Percentiles rank a stretch among this genome's conserved stretches.
Conservation (phyloP, 306 rosid species). For the Gastrolobium villosum region DNA sequence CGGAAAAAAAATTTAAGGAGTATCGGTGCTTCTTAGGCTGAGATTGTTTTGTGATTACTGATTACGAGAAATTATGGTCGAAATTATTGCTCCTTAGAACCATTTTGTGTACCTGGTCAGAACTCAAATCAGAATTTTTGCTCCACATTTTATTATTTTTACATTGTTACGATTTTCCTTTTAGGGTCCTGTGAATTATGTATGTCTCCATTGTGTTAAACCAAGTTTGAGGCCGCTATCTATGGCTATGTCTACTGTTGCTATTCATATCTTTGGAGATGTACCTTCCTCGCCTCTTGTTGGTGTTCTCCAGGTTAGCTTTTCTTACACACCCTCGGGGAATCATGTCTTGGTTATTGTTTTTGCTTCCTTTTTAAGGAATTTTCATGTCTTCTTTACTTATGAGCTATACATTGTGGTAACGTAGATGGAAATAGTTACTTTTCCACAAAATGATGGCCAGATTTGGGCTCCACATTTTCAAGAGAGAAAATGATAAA, state of each 20-base stretch:
- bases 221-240: constrained; percentile 92
- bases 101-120: not conserved
- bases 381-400: not conserved
- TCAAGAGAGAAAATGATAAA: not conserved
- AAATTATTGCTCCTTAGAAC: constrained; percentile 17
- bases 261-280: constrained; percentile 92
- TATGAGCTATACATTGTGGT: not conserved
- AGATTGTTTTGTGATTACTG: no score
- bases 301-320: constrained; percentile 81
- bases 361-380: not conserved
- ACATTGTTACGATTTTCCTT: constrained; percentile 27
- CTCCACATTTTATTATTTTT: not conserved
- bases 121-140: constrained; percentile 14
- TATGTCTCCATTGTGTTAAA: constrained; percentile 82
- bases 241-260: constrained; percentile 89
- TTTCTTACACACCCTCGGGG: not conserved
- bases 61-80: constrained; percentile 7
- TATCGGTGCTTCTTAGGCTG: no score
- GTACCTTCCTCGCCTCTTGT: constrained; percentile 95
- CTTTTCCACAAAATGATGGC: constrained; percentile 21
- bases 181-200: constrained; percentile 90
- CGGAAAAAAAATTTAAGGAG: no score
- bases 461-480: not conserved
- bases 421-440: not conserved
- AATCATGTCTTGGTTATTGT: constrained; percentile 6